Evolutionary conservation across 768 basidiomycete species (phyloP), one percentile per base, ranked within the genome.

Genomic region (Sarcodon aspratus): DNA sequence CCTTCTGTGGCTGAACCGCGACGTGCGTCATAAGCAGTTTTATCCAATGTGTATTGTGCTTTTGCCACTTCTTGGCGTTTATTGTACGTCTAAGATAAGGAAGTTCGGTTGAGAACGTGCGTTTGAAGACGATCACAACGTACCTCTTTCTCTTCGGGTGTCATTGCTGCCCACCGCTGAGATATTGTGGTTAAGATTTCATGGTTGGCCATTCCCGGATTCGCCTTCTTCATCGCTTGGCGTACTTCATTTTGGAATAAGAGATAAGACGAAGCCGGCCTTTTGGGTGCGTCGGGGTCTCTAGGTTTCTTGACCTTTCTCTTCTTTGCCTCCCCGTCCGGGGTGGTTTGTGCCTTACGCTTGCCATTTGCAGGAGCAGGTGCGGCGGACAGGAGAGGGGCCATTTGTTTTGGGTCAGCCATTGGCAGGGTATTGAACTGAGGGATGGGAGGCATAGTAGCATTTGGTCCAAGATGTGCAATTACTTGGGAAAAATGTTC

Each of bases 251-350:
- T 96, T 69, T 97, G 95, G 74, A 85, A 98, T 56, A 94, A 69
- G 59, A 98, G 79, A 68, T 95, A 98, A 15, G 92, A 91, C 7
- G 88, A 88, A 11, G 91, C 76, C 27, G 95, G 94, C 8, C 91
- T 82, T 63, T 94, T 96, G 33, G 95, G 95, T 50, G 92, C 92
- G 64, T 93, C 85, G 15, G 93, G 92, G 59, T 98, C 94, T 64
- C 83, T 81, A 36, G 59, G 72, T 57, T 84, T 83, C 66, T 82
- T 91, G 50, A 69, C 69, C 55, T 69, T 69, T 62, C 79, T 84
- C 60, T 71, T 71, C 45, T 65, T 60, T 31, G 46, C 54, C 36
- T 64, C 65, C 3, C 54, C 55, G 17, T 62, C 59, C 3, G 51
- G 54, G 5, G 53, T 56, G 13, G 38, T 53, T 36, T 55, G 54